Evolutionary conservation across 2,329 filamentous ascomycete species (phyloP).

Genomic region (Pseudogymnoascus pannorum): DNA sequence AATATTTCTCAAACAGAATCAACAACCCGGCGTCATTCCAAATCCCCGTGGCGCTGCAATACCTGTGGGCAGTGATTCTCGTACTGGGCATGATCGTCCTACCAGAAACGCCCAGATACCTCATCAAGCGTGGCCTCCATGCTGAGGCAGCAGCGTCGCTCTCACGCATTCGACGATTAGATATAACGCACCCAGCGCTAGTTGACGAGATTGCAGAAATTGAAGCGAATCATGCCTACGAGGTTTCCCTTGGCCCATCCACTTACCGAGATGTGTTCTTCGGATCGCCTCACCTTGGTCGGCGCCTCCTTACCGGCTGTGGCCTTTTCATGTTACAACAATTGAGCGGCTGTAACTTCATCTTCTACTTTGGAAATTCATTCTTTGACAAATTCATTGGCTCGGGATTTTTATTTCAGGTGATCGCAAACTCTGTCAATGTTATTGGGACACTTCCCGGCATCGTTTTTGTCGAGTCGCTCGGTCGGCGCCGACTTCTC

Average conservation of each 20-base stretch:
- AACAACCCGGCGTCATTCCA: constrained; percentile 30
- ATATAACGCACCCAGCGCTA: constrained; percentile 64
- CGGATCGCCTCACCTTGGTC: constrained; percentile 57
- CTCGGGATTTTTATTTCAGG: constrained; percentile 60
- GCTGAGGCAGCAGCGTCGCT: constrained; percentile 27
- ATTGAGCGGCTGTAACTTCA: constrained; percentile 68
- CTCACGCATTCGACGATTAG: constrained; percentile 55
- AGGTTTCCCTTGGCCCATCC: constrained; percentile 56
- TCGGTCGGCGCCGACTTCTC: constrained; percentile 66
- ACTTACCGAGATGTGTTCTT: constrained; percentile 54
- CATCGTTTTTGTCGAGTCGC: constrained; percentile 65
- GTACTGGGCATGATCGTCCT: constrained; percentile 31
- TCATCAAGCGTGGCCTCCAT: constrained; percentile 29
- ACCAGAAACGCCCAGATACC: constrained; percentile 34
- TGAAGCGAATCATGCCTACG: constrained; percentile 67
- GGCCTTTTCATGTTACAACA: constrained; percentile 72
- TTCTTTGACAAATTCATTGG: constrained; percentile 59
- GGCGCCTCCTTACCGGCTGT: constrained; percentile 66
- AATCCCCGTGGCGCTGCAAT: constrained; percentile 38
- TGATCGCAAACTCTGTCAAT: constrained; percentile 74
- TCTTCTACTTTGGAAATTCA: constrained; percentile 69
- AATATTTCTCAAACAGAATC: constrained; percentile 30
- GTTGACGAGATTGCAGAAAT: constrained; percentile 71
- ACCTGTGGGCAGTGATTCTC: constrained; percentile 32
- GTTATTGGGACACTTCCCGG: constrained; percentile 71